Conservation (phyloP, 2,329 filamentous ascomycete species). For the Aspergillus sclerotialis region DNA sequence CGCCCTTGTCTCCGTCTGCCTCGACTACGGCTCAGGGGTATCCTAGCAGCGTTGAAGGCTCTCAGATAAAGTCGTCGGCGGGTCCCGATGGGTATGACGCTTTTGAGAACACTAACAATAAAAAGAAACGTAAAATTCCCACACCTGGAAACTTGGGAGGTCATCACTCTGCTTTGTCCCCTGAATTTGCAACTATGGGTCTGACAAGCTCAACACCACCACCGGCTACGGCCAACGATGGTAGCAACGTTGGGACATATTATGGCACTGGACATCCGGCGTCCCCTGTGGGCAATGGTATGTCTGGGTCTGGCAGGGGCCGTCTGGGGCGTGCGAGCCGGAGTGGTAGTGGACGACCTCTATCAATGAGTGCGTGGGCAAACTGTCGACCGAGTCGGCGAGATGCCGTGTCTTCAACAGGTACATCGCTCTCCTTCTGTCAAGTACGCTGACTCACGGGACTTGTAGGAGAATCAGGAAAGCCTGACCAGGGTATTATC, state of each 20-base stretch:
- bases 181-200: conserved; percentile 59
- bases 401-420: conserved; percentile 37
- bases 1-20: conserved; percentile 26
- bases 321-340: conserved; percentile 60
- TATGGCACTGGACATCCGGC: conserved; percentile 51
- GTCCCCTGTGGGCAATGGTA: conserved; percentile 56
- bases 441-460: conserved; percentile 18
- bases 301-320: conserved; percentile 79
- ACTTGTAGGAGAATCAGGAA: conserved; percentile 33
- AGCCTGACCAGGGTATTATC: conserved; percentile 69
- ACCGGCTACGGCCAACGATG: conserved; percentile 39
- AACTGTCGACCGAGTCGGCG: conserved; percentile 44
- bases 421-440: conserved; percentile 15
- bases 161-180: conserved; percentile 53
- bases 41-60: conserved; percentile 19
- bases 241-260: conserved; percentile 43
- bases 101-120: conserved; percentile 98
- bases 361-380: conserved; percentile 52
- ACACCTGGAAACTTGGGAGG: conserved; percentile 66
- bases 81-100: conserved; percentile 90
- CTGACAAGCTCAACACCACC: conserved; percentile 44
- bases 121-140: conserved; percentile 98
- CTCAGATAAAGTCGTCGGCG: conserved; percentile 49
- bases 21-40: conserved; percentile 18
- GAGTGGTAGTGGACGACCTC: conserved; percentile 54